phyloP scores from a whole-genome alignment of 1,284 basidiomycete species.

The Trichosporon sp. region DNA sequence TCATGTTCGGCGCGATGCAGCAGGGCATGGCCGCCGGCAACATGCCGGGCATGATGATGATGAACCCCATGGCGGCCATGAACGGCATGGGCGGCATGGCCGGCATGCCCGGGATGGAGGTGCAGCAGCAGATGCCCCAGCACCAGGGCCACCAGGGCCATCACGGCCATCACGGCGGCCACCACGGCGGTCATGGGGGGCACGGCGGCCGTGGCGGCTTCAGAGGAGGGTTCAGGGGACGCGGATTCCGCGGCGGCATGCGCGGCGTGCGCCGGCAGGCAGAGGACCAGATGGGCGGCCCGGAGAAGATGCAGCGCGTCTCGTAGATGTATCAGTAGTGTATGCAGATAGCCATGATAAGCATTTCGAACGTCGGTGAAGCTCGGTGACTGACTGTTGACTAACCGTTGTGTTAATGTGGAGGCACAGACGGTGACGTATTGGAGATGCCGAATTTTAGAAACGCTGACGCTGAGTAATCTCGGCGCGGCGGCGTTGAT shows the following conservation, averaged over 20 bases:
- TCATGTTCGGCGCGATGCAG: conserved; percentile 25
- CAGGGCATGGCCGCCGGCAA: conserved; percentile 27
- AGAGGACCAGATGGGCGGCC: conserved; percentile 22
- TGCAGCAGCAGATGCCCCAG: conserved; percentile 16
- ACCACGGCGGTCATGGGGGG: conserved; percentile 24
- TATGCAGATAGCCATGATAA: background rate
- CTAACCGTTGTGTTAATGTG: background rate
- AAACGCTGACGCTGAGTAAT: conserved; percentile 13
- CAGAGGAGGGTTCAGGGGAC: conserved; percentile 31
- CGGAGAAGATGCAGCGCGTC: conserved; percentile 33
- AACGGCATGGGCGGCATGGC: conserved; percentile 24
- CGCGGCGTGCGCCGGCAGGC: conserved; percentile 21
- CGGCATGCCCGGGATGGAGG: conserved; percentile 11
- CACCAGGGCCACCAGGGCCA: conserved; percentile 21
- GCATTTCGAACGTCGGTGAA: background rate
- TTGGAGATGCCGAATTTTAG: conserved; percentile 1
- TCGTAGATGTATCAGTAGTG: conserved; percentile 19
- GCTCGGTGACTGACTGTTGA: background rate
- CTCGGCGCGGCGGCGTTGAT: background rate
- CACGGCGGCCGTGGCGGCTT: conserved; percentile 27
- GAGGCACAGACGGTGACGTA: conserved; percentile 14
- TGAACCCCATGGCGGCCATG: conserved; percentile 33
- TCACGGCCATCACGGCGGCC: conserved; percentile 17
- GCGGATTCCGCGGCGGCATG: conserved; percentile 24
- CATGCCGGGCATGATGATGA: conserved; percentile 32